Evolutionary conservation across 225 moss, liverwort and hornwort genomes (phyloP), one percentile per base, ranked within the genome.

Genomic region (Polytrichum commune): DNA sequence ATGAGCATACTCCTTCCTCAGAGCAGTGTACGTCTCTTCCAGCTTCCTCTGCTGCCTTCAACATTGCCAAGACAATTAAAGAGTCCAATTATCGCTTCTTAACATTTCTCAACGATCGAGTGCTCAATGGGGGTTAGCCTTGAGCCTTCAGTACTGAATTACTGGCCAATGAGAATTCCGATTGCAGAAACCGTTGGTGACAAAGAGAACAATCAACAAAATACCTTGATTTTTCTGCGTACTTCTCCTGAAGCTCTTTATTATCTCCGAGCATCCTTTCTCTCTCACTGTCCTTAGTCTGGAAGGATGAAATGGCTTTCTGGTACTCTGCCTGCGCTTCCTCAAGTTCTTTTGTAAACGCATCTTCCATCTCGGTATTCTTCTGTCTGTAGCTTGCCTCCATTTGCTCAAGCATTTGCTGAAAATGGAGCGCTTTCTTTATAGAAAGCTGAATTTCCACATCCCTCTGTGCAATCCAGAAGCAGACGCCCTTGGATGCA

Each of bases 391-490:
- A 98, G 55, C 81, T 91, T 22, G 77, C 74, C 86, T 91, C 90
- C 91, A 93, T 90, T 81, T 93, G 84, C 80, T 98, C 93, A 74
- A 88, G 93, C 66, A 90, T 91, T 25, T 95, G 87, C 70, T 93
- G 93, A 67, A 95, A 93, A 65, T 98, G 93, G 68, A 90, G 24
- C 63, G 94, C 91, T 76, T 95, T 98, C 62, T 78, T 93, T 32
- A 95, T 76, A 70, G 95, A 91, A 54, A 95, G 63, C 74, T 98
- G 91, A 18, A 90, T 87, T 88, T 95, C 98, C 69, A 98, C 95
- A 71, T 98, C 98, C 73, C 91, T 98, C 73, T 98, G 98, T 56
- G 83, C 98, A 67, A 98, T 93, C 98, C 95, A 98, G 91, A 98
- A 98, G 66, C 87, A 64, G 1, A 93, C 91, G 25, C 98, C 98